A percentile compares a stretch with the other conserved stretches of the same genome.
These are phyloP conservation scores for Rosa persica DNA, from an alignment of 306 rosid genomes.

Conservation along the genomic window DNA sequence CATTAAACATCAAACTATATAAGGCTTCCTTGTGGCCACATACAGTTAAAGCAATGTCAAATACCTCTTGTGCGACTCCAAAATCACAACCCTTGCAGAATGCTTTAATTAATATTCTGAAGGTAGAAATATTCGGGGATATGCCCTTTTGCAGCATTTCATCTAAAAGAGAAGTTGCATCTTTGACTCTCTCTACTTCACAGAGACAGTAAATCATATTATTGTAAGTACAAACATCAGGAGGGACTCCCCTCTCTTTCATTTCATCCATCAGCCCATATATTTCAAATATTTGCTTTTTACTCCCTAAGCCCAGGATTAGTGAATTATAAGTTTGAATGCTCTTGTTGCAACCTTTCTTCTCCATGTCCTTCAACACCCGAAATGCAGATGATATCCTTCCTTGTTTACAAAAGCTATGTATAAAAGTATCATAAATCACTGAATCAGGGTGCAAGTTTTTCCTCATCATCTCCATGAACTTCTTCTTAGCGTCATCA, in stretches of 20 bases:
- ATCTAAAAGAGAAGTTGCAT: constrained; percentile 78
- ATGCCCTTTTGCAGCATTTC: constrained; percentile 86
- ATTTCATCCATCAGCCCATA: constrained; percentile 92
- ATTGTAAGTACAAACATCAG: constrained; percentile 73
- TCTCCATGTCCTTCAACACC: constrained; percentile 94
- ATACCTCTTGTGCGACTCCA: constrained; percentile 56
- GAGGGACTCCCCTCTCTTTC: constrained; percentile 74
- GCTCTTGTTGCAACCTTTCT: constrained; percentile 85
- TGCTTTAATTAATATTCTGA: constrained; percentile 71
- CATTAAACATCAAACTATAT: constrained; percentile 80
- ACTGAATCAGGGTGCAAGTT: constrained; percentile 69
- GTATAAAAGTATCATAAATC: constrained; percentile 62
- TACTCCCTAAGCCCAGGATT: constrained; percentile 69
- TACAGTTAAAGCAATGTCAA: constrained; percentile 56
- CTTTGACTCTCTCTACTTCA: constrained; percentile 68
- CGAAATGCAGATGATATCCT: constrained; percentile 86
- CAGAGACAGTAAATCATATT: constrained; percentile 68
- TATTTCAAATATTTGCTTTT: constrained; percentile 79
- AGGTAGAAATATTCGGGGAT: constrained; percentile 72
- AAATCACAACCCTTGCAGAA: constrained; percentile 69
- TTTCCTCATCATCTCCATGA: constrained; percentile 78
- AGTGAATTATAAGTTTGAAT: constrained; percentile 88
- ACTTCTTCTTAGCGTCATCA: constrained; percentile 85
- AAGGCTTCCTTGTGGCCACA: constrained; percentile 80
- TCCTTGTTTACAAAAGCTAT: constrained; percentile 73